Percentiles rank a stretch among this genome's conserved stretches.
Conservation (phyloP, 176 grass and related monocot genomes). For the Oryza glaberrima region DNA sequence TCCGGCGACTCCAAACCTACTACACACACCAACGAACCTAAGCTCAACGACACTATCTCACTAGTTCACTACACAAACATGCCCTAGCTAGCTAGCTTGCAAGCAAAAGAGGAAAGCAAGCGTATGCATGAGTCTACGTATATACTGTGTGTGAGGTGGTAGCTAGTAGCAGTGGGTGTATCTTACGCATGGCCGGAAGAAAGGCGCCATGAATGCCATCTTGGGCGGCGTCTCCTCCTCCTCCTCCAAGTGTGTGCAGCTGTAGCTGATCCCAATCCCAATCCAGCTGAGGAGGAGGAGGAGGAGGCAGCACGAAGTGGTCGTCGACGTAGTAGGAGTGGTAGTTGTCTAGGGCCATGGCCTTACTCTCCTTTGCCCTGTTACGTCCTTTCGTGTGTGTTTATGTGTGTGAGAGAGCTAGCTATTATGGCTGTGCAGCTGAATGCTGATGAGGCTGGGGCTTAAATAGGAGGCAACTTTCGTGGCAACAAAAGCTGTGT, state of each 20-base stretch:
- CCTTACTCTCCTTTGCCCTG: not conserved
- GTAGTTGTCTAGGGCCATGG: slow-evolving; percentile 56
- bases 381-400: not conserved
- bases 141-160: not conserved
- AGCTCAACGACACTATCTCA: not conserved
- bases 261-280: slow-evolving; percentile 34
- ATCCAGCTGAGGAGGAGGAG: slow-evolving; percentile 11
- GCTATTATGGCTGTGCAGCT: slow-evolving; percentile 24
- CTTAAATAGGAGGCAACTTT: slow-evolving; percentile 61
- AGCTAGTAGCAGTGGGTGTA: not conserved
- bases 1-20: slow-evolving; percentile 60
- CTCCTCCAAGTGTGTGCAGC: slow-evolving; percentile 26
- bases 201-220: not conserved
- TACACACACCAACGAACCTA: slow-evolving; percentile 20
- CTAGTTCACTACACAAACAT: not conserved
- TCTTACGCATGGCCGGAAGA: slow-evolving; percentile 48
- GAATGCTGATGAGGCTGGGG: slow-evolving; percentile 1
- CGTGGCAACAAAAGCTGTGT: slow-evolving; percentile 48
- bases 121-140: not conserved
- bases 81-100: slow-evolving; percentile 5
- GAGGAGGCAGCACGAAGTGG: slow-evolving; percentile 32
- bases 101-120: not conserved
- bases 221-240: slow-evolving; percentile 23
- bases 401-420: not conserved
- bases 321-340: slow-evolving; percentile 13